These are phyloP conservation scores for Aspergillus saccharolyticus DNA, from an alignment of 495 filamentous ascomycete species.

Conservation along the genomic window DNA sequence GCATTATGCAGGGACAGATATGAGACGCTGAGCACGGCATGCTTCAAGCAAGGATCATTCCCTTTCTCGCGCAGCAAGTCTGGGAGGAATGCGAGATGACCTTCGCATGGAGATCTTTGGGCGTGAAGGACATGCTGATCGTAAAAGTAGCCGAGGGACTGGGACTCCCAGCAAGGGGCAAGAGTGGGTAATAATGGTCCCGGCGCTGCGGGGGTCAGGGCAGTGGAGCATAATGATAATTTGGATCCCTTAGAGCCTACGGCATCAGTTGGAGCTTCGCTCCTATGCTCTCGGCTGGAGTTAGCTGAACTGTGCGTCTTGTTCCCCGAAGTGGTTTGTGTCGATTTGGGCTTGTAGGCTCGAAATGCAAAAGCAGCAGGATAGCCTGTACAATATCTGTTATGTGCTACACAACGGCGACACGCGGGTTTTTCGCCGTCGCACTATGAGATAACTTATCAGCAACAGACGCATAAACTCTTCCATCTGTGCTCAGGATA, in stretches of 20 bases:
- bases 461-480: neutral
- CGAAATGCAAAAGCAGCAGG: constrained; percentile 2
- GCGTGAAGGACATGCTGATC: neutral
- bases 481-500: neutral
- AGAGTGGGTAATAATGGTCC: neutral
- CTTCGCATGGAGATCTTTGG: constrained; percentile 1
- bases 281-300: too few relatives aligned
- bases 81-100: constrained; percentile 4
- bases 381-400: neutral
- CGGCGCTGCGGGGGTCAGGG: too few relatives aligned
- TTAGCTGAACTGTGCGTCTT: too few relatives aligned
- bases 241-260: too few relatives aligned
- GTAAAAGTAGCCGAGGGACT: constrained; percentile 2
- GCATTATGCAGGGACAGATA: constrained; percentile 5
- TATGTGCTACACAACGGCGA: neutral
- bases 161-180: neutral
- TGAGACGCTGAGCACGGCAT: constrained; percentile 6
- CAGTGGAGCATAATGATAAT: too few relatives aligned
- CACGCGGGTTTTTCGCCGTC: neutral
- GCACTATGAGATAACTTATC: neutral
- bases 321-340: too few relatives aligned
- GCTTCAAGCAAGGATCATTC: neutral
- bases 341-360: neutral
- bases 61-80: constrained; percentile 2
- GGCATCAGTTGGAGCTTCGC: too few relatives aligned